Evolutionary conservation across 2,329 filamentous ascomycete genomes (phyloP), one percentile per base, ranked within the genome.

Genomic region (Fulvia fulva): DNA sequence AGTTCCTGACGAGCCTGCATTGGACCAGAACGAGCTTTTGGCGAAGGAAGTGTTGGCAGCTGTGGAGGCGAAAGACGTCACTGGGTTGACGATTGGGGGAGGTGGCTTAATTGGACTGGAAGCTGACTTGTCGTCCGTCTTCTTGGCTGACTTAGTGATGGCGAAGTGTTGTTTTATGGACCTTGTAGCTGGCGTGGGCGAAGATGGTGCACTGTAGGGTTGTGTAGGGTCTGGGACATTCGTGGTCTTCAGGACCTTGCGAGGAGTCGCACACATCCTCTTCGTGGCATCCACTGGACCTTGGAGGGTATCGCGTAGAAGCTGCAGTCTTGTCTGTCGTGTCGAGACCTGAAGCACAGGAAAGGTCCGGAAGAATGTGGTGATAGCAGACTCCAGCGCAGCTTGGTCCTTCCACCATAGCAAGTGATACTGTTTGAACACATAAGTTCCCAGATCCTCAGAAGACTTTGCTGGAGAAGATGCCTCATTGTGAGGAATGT

Each of bases 11-110:
- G 22, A 51, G 3, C 28, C 25, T 6, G 23, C 28, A 37, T 37
- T 47, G 11, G 61, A 60, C 50, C 51, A 56, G 26, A 62, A 60
- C 5, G 57, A 57, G 8, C 7, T 51, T 25, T 57, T 53, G 37
- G 37, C 37, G n/a, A 41, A 41, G 9, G 37, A 41, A 41, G 49
- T 58, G 7, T 41, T 58, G 9, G 49, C 60, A 1, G 54, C 34
- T 2, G 61, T 61, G 3, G 54, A 50, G 12, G 47, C 25, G 19
- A 50, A 50, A 5, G 47, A 50, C 7, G 47, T 50, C 9, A 50
- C 47, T 26, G 47, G 25, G 5, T 32, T 19, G 32, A 45, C 23
- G 16, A 28, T 12, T 19, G 46, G 32, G 14, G 49, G 7, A n/a
- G 46, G 32, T 16, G 49, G 50, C 51, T 57, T 57, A 11, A 19